A percentile compares a stretch with the other conserved stretches of the same genome.
Evolutionary conservation across 805 yeast species (phyloP).

Genomic region (Sugiyamaella lignohabitans): DNA sequence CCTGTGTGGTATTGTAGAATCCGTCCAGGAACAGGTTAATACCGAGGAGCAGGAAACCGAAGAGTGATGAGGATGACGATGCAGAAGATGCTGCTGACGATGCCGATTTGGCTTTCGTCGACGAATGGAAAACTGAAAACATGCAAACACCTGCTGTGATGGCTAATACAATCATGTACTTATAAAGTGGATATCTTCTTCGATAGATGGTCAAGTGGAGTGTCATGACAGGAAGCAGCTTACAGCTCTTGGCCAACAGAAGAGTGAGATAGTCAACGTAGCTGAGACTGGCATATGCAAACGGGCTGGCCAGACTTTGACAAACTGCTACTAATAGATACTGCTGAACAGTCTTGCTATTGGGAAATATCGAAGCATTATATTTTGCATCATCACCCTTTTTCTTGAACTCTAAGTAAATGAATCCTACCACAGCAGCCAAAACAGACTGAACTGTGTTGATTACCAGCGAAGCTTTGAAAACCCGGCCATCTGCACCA

Average conservation of each 20-base stretch:
- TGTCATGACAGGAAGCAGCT: slow-evolving; percentile 87
- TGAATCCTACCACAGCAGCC: slow-evolving; percentile 62
- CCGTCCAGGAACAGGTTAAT: slow-evolving; percentile 80
- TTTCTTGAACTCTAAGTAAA: slow-evolving; percentile 41
- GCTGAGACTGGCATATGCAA: slow-evolving; percentile 69
- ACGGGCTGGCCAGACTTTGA: slow-evolving; percentile 75
- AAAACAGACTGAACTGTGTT: slow-evolving; percentile 67
- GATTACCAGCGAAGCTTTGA: slow-evolving; percentile 73
- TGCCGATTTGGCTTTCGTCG: slow-evolving; percentile 16
- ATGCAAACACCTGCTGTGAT: slow-evolving; percentile 79
- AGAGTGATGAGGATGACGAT: slow-evolving; percentile 18
- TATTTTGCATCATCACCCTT: slow-evolving; percentile 6
- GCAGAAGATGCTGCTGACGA: slow-evolving; percentile 34
- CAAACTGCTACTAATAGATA: slow-evolving; percentile 57
- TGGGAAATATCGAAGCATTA: slow-evolving; percentile 25
- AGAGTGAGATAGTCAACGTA: slow-evolving; percentile 84
- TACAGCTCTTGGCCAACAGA: slow-evolving; percentile 86
- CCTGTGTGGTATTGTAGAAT: slow-evolving; percentile 88
- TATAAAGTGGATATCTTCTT: slow-evolving; percentile 63
- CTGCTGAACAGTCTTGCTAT: slow-evolving; percentile 28
- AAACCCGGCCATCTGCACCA: slow-evolving; percentile 47
- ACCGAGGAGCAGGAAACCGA: slow-evolving; percentile 57
- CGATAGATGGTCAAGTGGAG: slow-evolving; percentile 69
- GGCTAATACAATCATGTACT: slow-evolving; percentile 67
- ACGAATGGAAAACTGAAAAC: slow-evolving; percentile 56